Percentiles rank a stretch among this genome's conserved stretches.
Evolutionary conservation across 139 green algal species (phyloP).

Genomic region (Volvox reticuliferus): DNA sequence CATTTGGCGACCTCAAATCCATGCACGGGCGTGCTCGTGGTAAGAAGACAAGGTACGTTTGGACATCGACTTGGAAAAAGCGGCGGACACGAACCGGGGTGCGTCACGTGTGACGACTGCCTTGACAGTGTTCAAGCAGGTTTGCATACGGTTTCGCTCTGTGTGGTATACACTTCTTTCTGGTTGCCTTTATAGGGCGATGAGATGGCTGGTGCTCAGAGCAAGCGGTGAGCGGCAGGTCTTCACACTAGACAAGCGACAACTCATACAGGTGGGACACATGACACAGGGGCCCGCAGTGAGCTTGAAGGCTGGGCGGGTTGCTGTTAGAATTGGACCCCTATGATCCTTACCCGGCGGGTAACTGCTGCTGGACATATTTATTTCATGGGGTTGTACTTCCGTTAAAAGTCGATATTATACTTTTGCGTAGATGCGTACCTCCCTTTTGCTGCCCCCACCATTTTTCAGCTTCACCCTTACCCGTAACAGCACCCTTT

Average conservation of each 20-base stretch:
- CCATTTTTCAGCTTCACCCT: background rate
- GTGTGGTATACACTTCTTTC: background rate
- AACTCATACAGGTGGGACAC: constrained; percentile 68
- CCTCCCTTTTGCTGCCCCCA: no score
- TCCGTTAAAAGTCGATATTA: no score
- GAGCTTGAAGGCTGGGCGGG: no score
- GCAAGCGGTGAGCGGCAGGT: constrained; percentile 32
- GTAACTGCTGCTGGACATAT: no score
- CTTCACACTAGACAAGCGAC: constrained; percentile 80
- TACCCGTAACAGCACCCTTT: background rate
- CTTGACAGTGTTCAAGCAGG: background rate
- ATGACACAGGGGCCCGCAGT: no score
- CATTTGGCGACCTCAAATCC: constrained; percentile 20
- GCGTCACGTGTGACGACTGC: constrained; percentile 14
- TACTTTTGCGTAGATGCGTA: no score
- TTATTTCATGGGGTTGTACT: no score
- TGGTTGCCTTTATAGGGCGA: constrained; percentile 21
- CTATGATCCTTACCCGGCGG: no score
- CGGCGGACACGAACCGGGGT: no score
- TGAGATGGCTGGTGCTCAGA: constrained; percentile 56
- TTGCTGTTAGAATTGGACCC: no score
- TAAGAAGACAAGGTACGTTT: constrained; percentile 22
- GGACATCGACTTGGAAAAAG: background rate
- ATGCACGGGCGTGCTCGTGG: background rate
- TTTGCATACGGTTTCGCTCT: background rate